Conservation (phyloP, 805 yeast genomes). For the Starmerella floricola region DNA sequence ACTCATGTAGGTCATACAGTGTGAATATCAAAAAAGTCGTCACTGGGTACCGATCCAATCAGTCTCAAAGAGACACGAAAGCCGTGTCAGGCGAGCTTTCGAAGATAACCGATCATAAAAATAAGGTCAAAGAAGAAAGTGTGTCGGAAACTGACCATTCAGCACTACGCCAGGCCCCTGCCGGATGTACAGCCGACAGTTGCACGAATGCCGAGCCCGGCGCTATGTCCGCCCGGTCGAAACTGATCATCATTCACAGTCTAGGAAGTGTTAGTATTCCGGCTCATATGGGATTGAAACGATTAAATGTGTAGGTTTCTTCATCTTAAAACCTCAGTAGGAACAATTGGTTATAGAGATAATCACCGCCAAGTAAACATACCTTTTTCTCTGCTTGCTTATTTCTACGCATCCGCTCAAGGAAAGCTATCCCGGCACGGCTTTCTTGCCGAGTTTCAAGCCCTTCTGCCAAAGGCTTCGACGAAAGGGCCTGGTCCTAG, state of each 20-base stretch:
- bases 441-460: too few relatives aligned
- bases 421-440: constrained; percentile 2
- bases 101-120: not conserved
- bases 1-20: constrained; percentile 28
- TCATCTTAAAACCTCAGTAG: constrained; percentile 26
- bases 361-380: constrained; percentile 26
- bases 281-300: constrained; percentile 26
- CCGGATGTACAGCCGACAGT: constrained; percentile 25
- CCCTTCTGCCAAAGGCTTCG: too few relatives aligned
- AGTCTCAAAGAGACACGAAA: not conserved
- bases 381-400: constrained; percentile 12
- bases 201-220: constrained; percentile 17
- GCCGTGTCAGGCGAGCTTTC: constrained; percentile 11
- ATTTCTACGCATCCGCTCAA: too few relatives aligned
- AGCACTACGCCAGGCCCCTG: constrained; percentile 17
- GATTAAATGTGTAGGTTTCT: constrained; percentile 17
- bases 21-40: constrained; percentile 29
- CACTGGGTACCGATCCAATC: constrained; percentile 20
- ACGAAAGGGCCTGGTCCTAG: too few relatives aligned
- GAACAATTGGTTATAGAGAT: constrained; percentile 28
- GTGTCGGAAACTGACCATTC: constrained; percentile 25
- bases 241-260: constrained; percentile 27
- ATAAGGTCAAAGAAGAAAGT: not conserved
- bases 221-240: constrained; percentile 33
- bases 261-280: constrained; percentile 20